Evolutionary conservation across 148 eudicot genomes (phyloP), one percentile per base, ranked within the genome.

Genomic region (Arctostaphylos glauca): DNA sequence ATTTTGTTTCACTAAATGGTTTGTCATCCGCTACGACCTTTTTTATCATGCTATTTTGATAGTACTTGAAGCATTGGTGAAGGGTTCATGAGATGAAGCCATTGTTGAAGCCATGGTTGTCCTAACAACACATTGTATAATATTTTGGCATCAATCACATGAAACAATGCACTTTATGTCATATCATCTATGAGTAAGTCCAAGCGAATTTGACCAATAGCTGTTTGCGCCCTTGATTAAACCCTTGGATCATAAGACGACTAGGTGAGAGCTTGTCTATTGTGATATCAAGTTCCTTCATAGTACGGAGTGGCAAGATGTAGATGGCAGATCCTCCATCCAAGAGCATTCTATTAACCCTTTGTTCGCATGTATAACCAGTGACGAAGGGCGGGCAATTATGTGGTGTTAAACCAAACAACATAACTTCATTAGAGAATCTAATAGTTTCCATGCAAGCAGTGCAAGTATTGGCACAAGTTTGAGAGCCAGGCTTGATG

Each of bases 161-260:
- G n/a, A n/a, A n/a, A n/a, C n/a, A 43, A 14, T 5, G 76, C 49
- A 43, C 76, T 72, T 23, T 48, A 31, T 50, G 5, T 76, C 12
- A 21, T 50, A 14, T 25, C 60, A 14, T 44, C 53, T 46, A 47
- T 74, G 18, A 15, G 18, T 5, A 74, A 19, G 5, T 46, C 78
- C 50, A 74, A 4, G 1, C 47, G 21, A n/a, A 76, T 50, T 38
- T 12, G 18, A 1, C 79, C 60, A n/a, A n/a, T n/a, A n/a, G n/a
- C n/a, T n/a, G n/a, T n/a, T n/a, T n/a, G n/a, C n/a, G n/a, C n/a
- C n/a, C 79, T 76, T 76, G 79, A 53, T 76, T 76, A 38, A 76
- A 76, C 16, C 79, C 60, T 50, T 76, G 59, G 12, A 76, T 76
- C 59, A 76, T 76, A 3, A 76, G 43, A 9, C 38, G 43, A 21